Percentiles rank a stretch among this genome's conserved stretches.
Evolutionary conservation across 768 basidiomycete genomes (phyloP).

Genomic region (Coprinopsis cinerea): DNA sequence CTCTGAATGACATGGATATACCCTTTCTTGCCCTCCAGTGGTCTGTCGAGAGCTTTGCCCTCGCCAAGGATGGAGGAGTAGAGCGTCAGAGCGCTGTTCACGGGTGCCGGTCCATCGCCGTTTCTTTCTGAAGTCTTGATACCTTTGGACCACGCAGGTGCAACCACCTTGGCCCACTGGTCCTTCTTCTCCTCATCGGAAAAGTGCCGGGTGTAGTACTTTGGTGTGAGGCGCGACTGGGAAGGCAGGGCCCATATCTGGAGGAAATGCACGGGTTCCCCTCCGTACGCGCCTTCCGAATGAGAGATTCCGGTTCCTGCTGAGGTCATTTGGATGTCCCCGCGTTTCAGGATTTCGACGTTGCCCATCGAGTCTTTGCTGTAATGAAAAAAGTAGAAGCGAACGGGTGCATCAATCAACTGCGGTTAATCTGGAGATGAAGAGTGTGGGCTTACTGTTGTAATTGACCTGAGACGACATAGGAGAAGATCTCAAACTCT

Average conservation of each 20-base stretch:
- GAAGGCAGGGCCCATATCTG: slow-evolving; percentile 48
- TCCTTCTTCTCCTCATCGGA: slow-evolving; percentile 77
- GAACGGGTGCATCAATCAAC: too few relatives aligned
- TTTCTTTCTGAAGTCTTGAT: slow-evolving; percentile 56
- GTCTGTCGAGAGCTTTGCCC: slow-evolving; percentile 46
- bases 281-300: slow-evolving; percentile 47
- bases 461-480: slow-evolving; percentile 71
- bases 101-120: slow-evolving; percentile 74
- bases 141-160: slow-evolving; percentile 53
- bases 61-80: slow-evolving; percentile 71
- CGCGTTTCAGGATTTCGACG: slow-evolving; percentile 81
- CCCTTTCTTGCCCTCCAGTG: slow-evolving; percentile 50
- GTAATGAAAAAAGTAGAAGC: too few relatives aligned
- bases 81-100: slow-evolving; percentile 60
- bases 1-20: slow-evolving; percentile 87
- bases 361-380: slow-evolving; percentile 93
- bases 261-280: slow-evolving; percentile 39
- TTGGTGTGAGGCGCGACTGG: slow-evolving; percentile 49
- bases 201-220: slow-evolving; percentile 87
- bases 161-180: slow-evolving; percentile 69
- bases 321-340: slow-evolving; percentile 87
- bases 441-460: slow-evolving; percentile 57
- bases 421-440: too few relatives aligned
- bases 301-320: slow-evolving; percentile 91
- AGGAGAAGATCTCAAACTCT: slow-evolving; percentile 90